Evolutionary conservation across 192 early-diverging fungal species (phyloP), one percentile per base, ranked within the genome.

Genomic region (Chytriomyces hyalinus): DNA sequence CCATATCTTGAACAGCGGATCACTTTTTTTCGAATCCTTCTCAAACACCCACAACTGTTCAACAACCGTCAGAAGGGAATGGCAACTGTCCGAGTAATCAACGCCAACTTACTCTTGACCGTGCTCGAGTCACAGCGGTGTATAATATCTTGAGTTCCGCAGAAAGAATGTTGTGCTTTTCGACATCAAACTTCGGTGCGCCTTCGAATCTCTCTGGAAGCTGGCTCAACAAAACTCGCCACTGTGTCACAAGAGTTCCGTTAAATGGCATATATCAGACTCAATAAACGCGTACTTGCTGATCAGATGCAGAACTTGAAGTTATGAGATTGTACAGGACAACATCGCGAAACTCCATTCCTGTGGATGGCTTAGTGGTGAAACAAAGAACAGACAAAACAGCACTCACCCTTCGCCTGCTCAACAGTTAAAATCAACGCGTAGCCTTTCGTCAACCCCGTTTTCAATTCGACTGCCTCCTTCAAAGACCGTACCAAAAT

Each of bases 391-490:
- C 10, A 13, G 36, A 63, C 61, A 36, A 5, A 67, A 71, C 11
- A 24, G 17, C 9, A 77, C 20, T 67, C 22, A 65, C 77, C 77
- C 63, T 78, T 78, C 47, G 77, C 77, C 48, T 78, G 67, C 45
- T 78, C 77, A 9, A 78, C 77, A 28, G 77, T 78, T 75, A 78
- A 61, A 22, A 78, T 63, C 73, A 78, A 70, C 6, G 77, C 77
- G 20, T 51, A 65, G 13, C 53, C 53, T 57, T 57, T 20, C 20
- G 15, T 20, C 26, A 65, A 61, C 20, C 15, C 7, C 8, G 3
- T 22, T 43, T 69, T 47, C 13, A 75, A 24, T 65, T 73, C 44
- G 49, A 13, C 6, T 1, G 63, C 74, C 11, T 78, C 44, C 13
- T 76, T 45, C 28, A 76, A 44, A 60, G 65, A 61, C 28, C 77